Percentiles rank a stretch among this genome's conserved stretches.
Evolutionary conservation across 495 filamentous ascomycete genomes (phyloP).

Genomic region (Aspergillus indologenus): DNA sequence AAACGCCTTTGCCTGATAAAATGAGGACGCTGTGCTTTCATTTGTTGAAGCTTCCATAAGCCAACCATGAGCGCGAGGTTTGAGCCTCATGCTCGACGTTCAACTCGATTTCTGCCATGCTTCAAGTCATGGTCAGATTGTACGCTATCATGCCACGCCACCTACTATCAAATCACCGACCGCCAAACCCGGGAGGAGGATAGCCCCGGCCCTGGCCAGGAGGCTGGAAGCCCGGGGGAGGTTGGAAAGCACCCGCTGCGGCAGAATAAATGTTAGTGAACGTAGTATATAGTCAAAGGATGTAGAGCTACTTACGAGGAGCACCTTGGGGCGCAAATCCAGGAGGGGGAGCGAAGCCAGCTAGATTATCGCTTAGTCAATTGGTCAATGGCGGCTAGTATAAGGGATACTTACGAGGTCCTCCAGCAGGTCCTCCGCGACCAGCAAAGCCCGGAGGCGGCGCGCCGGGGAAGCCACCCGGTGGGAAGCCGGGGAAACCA

Average conservation of each 20-base stretch:
- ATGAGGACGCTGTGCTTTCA: constrained; percentile 25
- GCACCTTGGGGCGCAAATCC: constrained; percentile 60
- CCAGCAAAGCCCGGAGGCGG: constrained; percentile 76
- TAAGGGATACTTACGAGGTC: constrained; percentile 55
- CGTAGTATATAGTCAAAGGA: background rate
- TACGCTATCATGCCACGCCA: constrained; percentile 22
- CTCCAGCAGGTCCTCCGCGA: constrained; percentile 62
- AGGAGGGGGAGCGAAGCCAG: constrained; percentile 61
- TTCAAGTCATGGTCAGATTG: constrained; percentile 13
- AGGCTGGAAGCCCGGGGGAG: constrained; percentile 68
- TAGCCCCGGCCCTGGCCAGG: constrained; percentile 65
- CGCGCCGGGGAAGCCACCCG: constrained; percentile 64
- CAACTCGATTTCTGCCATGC: constrained; percentile 9
- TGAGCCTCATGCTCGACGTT: background rate
- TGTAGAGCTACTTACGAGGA: constrained; percentile 51
- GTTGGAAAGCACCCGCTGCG: constrained; percentile 59
- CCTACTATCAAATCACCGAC: constrained; percentile 52
- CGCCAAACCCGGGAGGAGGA: constrained; percentile 73
- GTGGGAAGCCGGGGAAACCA: constrained; percentile 56
- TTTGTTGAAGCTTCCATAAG: constrained; percentile 8
- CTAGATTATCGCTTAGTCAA: constrained; percentile 26
- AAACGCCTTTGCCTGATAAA: constrained; percentile 47
- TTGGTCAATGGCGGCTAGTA: background rate
- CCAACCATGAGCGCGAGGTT: constrained; percentile 6
- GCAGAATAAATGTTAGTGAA: constrained; percentile 20